Evolutionary conservation across 345 rosid species (phyloP).

Genomic region (Luvunga scandens): DNA sequence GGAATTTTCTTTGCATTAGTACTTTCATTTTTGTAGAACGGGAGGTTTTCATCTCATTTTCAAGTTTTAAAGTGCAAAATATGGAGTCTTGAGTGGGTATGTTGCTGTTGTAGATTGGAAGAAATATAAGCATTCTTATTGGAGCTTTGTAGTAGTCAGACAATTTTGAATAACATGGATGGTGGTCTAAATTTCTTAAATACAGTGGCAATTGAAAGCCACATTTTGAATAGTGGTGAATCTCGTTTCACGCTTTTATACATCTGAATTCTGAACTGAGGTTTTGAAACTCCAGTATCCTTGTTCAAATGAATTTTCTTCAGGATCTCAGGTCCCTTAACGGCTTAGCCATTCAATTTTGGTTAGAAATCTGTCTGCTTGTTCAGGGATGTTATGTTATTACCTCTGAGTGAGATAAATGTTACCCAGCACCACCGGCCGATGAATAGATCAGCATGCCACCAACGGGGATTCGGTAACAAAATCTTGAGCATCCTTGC

Average conservation of each 20-base stretch:
- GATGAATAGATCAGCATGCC: neutral
- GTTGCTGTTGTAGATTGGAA: conserved; percentile 24
- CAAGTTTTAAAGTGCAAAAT: neutral
- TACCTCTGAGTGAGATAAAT: neutral
- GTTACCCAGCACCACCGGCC: neutral
- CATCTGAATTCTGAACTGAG: neutral
- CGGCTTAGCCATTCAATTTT: neutral
- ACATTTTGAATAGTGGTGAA: neutral
- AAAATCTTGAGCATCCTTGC: neutral
- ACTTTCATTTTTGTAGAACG: conserved; percentile 33
- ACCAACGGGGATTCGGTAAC: neutral
- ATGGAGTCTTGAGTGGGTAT: conserved; percentile 10
- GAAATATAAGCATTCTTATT: neutral
- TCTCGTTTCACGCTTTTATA: neutral
- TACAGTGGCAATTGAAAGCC: neutral
- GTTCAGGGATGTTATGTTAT: neutral
- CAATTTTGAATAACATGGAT: conserved; percentile 23
- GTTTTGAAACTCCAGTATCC: neutral
- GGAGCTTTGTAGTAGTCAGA: conserved; percentile 19
- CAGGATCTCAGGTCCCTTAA: neutral
- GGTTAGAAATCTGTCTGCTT: neutral
- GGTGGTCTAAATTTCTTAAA: neutral
- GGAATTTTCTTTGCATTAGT: conserved; percentile 18
- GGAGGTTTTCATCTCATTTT: conserved; percentile 16
- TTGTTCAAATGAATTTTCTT: neutral